These are phyloP conservation scores for Atkinsonella texensis DNA, from an alignment of 2,329 filamentous ascomycete species.

Conservation along the genomic window DNA sequence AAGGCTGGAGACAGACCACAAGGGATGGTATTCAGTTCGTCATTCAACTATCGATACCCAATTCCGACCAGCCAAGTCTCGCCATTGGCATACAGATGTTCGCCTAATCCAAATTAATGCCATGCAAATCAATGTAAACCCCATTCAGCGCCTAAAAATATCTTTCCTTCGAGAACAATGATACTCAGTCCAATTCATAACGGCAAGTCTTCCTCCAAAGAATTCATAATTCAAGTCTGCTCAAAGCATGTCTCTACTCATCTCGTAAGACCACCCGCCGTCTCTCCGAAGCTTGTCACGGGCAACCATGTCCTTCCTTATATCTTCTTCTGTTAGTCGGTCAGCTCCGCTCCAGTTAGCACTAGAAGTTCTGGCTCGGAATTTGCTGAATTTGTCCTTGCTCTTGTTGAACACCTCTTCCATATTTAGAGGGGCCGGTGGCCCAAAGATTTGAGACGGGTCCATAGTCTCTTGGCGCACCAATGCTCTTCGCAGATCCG, in stretches of 20 bases:
- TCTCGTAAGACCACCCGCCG: conserved; percentile 71
- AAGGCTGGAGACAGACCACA: neutral
- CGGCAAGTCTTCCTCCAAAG: neutral
- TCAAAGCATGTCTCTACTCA: conserved; percentile 35
- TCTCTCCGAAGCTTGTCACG: conserved; percentile 70
- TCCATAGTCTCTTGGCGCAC: conserved; percentile 76
- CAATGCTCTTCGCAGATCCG: conserved; percentile 64
- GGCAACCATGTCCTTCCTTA: conserved; percentile 65
- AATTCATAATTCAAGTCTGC: neutral
- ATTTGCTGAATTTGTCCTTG: conserved; percentile 75
- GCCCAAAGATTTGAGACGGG: conserved; percentile 76
- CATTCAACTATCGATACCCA: neutral
- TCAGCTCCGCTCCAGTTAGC: conserved; percentile 88
- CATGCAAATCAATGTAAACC: conserved; percentile 3
- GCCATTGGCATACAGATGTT: neutral
- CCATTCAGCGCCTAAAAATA: neutral
- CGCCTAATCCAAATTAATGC: conserved; percentile 3
- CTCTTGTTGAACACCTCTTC: conserved; percentile 92
- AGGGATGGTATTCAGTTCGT: neutral
- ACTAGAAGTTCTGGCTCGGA: conserved; percentile 81
- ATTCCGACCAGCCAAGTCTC: neutral
- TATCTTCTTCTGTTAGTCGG: conserved; percentile 74
- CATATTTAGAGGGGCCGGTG: conserved; percentile 79
- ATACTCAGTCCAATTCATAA: neutral
- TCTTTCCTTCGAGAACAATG: neutral